Percentiles rank a stretch among this genome's conserved stretches.
Evolutionary conservation across 495 filamentous ascomycete genomes (phyloP).

Genomic region (Talaromyces stipitatus): DNA sequence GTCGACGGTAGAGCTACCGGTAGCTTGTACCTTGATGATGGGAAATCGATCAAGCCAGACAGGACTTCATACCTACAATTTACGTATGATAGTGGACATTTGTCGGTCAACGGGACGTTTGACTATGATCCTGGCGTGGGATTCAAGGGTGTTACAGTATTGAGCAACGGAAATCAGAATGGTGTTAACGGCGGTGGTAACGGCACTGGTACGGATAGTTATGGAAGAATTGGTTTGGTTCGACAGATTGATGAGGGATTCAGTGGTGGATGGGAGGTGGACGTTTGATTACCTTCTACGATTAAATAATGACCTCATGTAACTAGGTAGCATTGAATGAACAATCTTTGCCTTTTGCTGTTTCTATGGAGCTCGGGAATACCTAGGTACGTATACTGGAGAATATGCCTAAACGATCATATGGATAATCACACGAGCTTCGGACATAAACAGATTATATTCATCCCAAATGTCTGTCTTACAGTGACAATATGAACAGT

Average conservation of each 20-base stretch:
- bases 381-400: not conserved
- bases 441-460: too few relatives aligned
- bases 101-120: not conserved
- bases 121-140: not conserved
- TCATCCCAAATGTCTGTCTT: too few relatives aligned
- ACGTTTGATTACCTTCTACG: not conserved
- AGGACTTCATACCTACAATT: not conserved
- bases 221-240: not conserved
- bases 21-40: constrained; percentile 11
- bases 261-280: not conserved
- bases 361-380: not conserved
- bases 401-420: not conserved
- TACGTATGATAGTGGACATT: constrained; percentile 3
- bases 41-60: constrained; percentile 2
- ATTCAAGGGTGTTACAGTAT: not conserved
- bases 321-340: not conserved
- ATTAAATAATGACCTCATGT: not conserved
- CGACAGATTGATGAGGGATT: not conserved
- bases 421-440: too few relatives aligned
- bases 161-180: not conserved
- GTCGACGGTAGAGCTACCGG: constrained; percentile 7
- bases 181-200: not conserved
- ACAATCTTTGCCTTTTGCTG: not conserved
- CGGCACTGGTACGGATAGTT: not conserved
- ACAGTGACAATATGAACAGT: too few relatives aligned